Conservation (phyloP, 495 filamentous ascomycete genomes). For the Penicillium atrosanguineum region DNA sequence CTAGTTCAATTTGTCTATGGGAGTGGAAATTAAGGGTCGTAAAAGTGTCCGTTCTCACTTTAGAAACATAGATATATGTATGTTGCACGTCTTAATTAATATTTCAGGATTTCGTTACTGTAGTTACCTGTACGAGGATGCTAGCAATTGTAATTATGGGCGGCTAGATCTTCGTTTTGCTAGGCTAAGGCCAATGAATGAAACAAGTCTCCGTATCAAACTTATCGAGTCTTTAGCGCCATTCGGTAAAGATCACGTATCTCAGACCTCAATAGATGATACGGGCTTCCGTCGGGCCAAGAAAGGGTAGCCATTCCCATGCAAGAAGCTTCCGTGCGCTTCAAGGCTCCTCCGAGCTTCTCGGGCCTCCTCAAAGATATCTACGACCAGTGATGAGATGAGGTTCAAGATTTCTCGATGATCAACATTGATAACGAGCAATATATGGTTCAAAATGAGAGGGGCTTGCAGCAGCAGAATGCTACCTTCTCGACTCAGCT, state of each 20-base stretch:
- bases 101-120: no score
- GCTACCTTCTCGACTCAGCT: constrained; percentile 5
- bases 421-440: neutral
- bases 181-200: neutral
- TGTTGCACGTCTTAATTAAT: no score
- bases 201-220: neutral
- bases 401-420: neutral
- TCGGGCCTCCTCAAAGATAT: constrained; percentile 1
- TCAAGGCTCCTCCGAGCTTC: neutral
- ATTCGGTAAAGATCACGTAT: constrained; percentile 2
- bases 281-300: constrained; percentile 30
- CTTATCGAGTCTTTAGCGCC: neutral
- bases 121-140: no score
- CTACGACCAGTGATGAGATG: constrained; percentile 8
- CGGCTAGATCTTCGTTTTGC: constrained; percentile 3
- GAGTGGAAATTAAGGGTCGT: neutral
- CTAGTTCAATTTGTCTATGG: neutral
- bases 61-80: neutral
- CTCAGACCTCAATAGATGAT: constrained; percentile 1
- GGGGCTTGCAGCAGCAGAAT: neutral
- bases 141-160: neutral
- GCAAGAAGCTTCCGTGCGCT: constrained; percentile 1
- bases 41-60: neutral
- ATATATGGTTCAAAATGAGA: neutral
- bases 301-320: constrained; percentile 2